Evolutionary conservation across 148 eudicot species (phyloP).

Genomic region (Heliamphora exappendiculata): DNA sequence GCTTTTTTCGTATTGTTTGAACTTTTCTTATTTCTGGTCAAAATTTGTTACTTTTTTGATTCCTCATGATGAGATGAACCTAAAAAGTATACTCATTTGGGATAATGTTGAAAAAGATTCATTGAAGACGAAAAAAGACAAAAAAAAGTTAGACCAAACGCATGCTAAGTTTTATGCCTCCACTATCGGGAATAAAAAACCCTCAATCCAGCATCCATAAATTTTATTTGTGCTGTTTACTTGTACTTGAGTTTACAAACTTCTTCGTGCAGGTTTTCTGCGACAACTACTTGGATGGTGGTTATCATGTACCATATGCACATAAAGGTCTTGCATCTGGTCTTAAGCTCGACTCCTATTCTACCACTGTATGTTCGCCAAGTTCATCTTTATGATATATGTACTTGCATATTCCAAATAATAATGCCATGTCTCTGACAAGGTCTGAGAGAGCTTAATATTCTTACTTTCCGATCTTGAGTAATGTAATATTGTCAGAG

Average conservation of each 20-base stretch:
- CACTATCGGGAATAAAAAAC: background rate
- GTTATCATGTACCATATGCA: constrained; percentile 73
- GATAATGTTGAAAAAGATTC: no score
- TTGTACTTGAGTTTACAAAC: background rate
- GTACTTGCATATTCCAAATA: background rate
- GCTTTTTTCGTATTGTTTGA: no score
- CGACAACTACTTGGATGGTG: constrained; percentile 78
- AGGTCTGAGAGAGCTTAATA: background rate
- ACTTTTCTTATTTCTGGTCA: no score
- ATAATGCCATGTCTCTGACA: background rate
- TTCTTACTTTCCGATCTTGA: background rate
- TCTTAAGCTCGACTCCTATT: constrained; percentile 56
- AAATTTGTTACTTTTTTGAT: no score
- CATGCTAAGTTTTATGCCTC: background rate
- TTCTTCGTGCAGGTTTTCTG: constrained; percentile 52
- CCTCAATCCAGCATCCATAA: background rate
- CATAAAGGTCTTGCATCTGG: constrained; percentile 75
- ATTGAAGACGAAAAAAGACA: no score
- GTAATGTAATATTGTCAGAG: background rate
- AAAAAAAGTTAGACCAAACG: no score
- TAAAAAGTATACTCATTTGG: no score
- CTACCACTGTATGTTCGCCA: constrained; percentile 40
- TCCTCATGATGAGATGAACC: no score
- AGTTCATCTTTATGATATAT: background rate
- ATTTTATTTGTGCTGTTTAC: background rate